Base-by-base conservation (phyloP, 2,329 filamentous ascomycete genomes). In the Neonectria faginata region DNA sequence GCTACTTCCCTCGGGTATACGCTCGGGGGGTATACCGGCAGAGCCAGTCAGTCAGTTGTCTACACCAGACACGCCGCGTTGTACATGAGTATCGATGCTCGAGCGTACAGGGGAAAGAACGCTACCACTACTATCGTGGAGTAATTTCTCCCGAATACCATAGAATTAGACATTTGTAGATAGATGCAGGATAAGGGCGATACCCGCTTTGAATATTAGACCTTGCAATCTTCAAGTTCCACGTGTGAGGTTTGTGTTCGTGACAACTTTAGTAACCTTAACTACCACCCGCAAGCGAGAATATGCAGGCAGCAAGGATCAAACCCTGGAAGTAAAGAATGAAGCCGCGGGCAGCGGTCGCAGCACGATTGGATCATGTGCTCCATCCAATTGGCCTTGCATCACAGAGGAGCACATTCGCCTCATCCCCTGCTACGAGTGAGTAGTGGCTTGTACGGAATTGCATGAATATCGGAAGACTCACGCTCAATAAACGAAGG, bases 331-430 rank as follows among this genome's bases (percentile, higher is more conserved):
- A 27, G 11, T 6, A 16, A 20, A 25, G 45, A 8, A 22, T 2
- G 12, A 36, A 42, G 25, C 12, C 41, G 25, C 39, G 5, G n/a
- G 14, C 22, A 33, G 42, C 18, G 52, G 54, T 41, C 50, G 41
- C 45, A 58, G 48, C 12, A 39, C 33, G 12, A 39, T 52, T 54
- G 54, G 57, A 54, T 58, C 54, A 57, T 42, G 54, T 54, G 48
- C 33, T 48, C 25, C 29, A 31, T 39, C 29, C 20, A n/a, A 14
- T 7, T 11, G 9, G 18, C 36, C 10, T 16, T 9, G 25, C 33
- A 33, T 36, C 10, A 18, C 12, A 22, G 12, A 39, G 16, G 25
- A 41, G 27, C 14, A 25, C 36, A 31, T 29, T 36, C 7, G 8
- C 41, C 5, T 44, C 9, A 12, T 44, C 22, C 42, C 42, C 11